Base-by-base conservation (phyloP, 805 yeast species). In the Metschnikowia arizonensis region DNA sequence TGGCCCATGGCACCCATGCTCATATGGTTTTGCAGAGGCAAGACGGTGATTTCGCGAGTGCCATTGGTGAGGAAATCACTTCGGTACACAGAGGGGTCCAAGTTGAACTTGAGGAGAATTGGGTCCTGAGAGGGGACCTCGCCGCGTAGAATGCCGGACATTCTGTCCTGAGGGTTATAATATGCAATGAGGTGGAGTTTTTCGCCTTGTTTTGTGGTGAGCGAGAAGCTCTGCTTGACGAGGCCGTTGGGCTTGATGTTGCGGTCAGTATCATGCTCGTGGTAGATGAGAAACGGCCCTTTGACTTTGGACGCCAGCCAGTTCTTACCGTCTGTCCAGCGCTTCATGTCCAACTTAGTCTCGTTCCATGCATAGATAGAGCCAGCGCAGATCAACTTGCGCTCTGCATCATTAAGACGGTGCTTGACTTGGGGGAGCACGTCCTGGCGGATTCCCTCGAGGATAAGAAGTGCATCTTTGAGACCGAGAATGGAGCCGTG, bases 311-410 rank as follows among this genome's bases (percentile, higher is more conserved):
- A 79, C 2, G 89, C 86, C 47, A 80, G 72, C 90, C 91, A 84
- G 28, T 76, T 72, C 50, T 77, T 76, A 15, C 90, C 88, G 56
- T 84, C 91, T 1, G 90, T 84, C 90, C 91, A 84, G 24, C 90
- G 65, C 50, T 80, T 76, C 81, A 85, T 82, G 14, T 81, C 84
- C 34, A 86, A 79, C 53, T 79, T 82, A 11, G 73, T 67, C 58
- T 84, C 90, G 58, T 80, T 83, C 89, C 89, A 84, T 7, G 83
- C 76, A 54, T 79, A 84, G 2, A 84, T 75, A 2, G 82, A 72
- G 3, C 88, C 88, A 7, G 81, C 71, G 17, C 63, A 62, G 33
- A 85, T 82, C 17, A 64, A 62, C 23, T 67, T 60, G 19, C 86
- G 65, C 58, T 84, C 88, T 24, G 65, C 64, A 19, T 76, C 80